Percentiles rank a stretch among this genome's conserved stretches.
phyloP scores from a whole-genome alignment of 345 rosid species.

The Sonneratia alba region DNA sequence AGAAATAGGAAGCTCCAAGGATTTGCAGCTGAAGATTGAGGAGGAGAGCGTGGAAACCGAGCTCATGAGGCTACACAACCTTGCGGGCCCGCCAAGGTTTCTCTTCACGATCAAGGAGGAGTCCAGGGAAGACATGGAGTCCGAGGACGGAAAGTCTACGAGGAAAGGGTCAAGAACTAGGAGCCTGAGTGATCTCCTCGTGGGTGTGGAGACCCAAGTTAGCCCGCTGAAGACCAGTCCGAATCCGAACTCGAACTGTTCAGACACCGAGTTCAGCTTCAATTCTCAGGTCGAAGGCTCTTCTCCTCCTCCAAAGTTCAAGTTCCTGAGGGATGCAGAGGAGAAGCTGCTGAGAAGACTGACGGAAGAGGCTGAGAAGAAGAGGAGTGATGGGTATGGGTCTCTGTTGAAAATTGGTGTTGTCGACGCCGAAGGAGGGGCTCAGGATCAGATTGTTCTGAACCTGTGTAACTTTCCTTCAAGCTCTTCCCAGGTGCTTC shows the following conservation, averaged over 20 bases:
- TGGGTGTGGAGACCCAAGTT: neutral
- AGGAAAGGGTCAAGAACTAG: constrained; percentile 53
- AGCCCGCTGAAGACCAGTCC: neutral
- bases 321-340: constrained; percentile 92
- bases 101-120: constrained; percentile 92
- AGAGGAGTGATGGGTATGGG: constrained; percentile 14
- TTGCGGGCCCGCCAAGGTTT: constrained; percentile 66
- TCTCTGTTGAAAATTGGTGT: constrained; percentile 4
- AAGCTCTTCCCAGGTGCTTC: constrained; percentile 54
- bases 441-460: constrained; percentile 40
- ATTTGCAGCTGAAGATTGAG: constrained; percentile 29
- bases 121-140: constrained; percentile 83
- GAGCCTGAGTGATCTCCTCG: constrained; percentile 61
- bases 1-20: constrained; percentile 51
- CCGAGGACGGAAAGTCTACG: constrained; percentile 67
- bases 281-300: constrained; percentile 28
- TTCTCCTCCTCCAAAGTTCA: constrained; percentile 86
- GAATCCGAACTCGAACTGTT: neutral
- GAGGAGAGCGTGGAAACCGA: constrained; percentile 56
- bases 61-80: constrained; percentile 79
- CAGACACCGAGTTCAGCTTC: neutral
- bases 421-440: neutral
- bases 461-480: constrained; percentile 26
- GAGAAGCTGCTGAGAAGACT: constrained; percentile 56
- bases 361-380: constrained; percentile 46